phyloP scores from a whole-genome alignment of 345 rosid genomes.

The Hibiscus mutabilis region DNA sequence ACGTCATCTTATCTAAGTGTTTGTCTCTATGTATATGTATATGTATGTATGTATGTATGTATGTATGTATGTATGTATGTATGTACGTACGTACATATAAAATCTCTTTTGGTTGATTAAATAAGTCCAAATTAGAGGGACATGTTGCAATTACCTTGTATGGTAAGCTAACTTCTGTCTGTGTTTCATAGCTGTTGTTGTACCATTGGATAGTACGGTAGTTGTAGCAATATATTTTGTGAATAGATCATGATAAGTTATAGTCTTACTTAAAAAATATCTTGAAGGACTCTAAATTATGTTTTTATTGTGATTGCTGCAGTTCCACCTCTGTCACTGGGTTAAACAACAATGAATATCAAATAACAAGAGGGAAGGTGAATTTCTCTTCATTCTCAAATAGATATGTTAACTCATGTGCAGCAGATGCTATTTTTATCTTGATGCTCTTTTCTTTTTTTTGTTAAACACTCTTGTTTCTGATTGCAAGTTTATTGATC shows the following conservation, averaged over 20 bases:
- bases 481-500: background rate
- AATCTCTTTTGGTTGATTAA: background rate
- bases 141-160: background rate
- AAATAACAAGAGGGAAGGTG: conserved; percentile 98
- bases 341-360: conserved; percentile 93
- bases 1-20: too few relatives aligned
- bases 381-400: background rate
- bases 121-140: background rate
- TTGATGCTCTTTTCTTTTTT: background rate
- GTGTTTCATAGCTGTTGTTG: background rate
- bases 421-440: background rate
- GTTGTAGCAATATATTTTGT: background rate
- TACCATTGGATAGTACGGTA: background rate
- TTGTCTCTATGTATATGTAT: too few relatives aligned
- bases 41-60: too few relatives aligned
- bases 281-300: background rate
- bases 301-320: conserved; percentile 25
- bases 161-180: background rate
- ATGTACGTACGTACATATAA: too few relatives aligned
- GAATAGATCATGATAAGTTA: background rate
- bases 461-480: background rate
- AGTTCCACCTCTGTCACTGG: conserved; percentile 79
- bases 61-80: too few relatives aligned
- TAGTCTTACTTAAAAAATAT: background rate
- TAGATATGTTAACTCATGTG: background rate